A percentile compares a stretch with the other conserved stretches of the same genome.
Conservation (phyloP, 2,329 filamentous ascomycete genomes). For the Claviceps quebecensis region DNA sequence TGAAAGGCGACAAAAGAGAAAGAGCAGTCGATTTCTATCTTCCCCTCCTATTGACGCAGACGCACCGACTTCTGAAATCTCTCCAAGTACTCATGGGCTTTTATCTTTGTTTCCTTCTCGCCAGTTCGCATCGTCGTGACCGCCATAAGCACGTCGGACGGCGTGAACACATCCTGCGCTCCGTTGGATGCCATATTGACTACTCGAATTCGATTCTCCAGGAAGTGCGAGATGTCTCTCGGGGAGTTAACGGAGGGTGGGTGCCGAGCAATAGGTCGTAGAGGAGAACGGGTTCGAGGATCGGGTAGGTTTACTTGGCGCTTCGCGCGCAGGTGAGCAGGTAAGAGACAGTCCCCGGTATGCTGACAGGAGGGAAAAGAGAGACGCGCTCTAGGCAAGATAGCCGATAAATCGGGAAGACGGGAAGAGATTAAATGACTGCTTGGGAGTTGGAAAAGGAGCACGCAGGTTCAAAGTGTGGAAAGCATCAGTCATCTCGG, state of each 20-base stretch:
- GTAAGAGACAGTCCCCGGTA: neutral
- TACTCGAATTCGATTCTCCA: neutral
- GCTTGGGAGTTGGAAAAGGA: neutral
- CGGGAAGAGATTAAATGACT: neutral
- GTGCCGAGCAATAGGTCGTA: neutral
- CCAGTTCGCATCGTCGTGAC: constrained; percentile 85
- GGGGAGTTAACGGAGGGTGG: neutral
- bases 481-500: constrained; percentile 7
- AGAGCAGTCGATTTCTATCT: neutral
- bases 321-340: neutral
- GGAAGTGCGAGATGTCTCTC: neutral
- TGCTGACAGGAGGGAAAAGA: neutral
- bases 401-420: neutral
- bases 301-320: neutral
- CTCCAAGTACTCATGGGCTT: constrained; percentile 82
- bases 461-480: constrained; percentile 10
- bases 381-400: neutral
- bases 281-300: neutral
- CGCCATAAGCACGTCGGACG: constrained; percentile 63
- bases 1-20: neutral
- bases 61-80: constrained; percentile 93
- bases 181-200: constrained; percentile 51
- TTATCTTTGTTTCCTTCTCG: constrained; percentile 69
- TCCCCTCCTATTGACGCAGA: neutral
- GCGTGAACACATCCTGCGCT: constrained; percentile 59